Percentiles rank a stretch among this genome's conserved stretches.
phyloP scores from a whole-genome alignment of 1,284 basidiomycete genomes.

The Sanghuangporus sanghuang region DNA sequence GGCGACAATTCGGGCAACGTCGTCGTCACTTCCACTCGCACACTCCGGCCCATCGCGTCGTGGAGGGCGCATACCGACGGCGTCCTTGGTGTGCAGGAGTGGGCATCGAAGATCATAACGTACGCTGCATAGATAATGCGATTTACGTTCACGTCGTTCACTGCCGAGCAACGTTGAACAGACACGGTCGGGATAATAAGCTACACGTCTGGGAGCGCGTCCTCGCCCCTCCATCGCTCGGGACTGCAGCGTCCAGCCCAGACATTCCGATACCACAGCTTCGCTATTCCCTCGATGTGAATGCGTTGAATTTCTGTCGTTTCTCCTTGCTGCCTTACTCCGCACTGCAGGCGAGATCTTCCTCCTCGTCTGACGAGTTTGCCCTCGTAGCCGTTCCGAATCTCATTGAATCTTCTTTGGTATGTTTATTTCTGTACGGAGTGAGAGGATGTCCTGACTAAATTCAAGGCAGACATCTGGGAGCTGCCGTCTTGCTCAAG shows the following conservation, averaged over 20 bases:
- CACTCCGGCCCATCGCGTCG: conserved; percentile 60
- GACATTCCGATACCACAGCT: conserved; percentile 46
- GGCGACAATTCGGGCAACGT: conserved; percentile 74
- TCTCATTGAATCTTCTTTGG: conserved; percentile 79
- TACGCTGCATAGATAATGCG: conserved; percentile 30
- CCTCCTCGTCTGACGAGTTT: conserved; percentile 21
- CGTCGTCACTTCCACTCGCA: conserved; percentile 65
- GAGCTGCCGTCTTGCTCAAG: conserved; percentile 55
- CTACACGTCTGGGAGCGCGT: conserved; percentile 63
- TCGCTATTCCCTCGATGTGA: conserved; percentile 72
- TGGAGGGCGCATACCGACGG: conserved; percentile 80
- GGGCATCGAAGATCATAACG: conserved; percentile 65
- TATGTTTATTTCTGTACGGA: conserved; percentile 30
- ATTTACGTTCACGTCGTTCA: neutral
- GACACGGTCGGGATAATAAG: conserved; percentile 85
- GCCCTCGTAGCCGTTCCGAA: conserved; percentile 79
- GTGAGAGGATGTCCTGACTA: conserved; percentile 4
- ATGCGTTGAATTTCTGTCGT: conserved; percentile 86
- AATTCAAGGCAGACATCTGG: conserved; percentile 73
- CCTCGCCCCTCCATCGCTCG: conserved; percentile 40
- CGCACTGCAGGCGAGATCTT: conserved; percentile 9
- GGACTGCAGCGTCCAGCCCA: conserved; percentile 50
- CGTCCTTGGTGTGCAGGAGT: conserved; percentile 74
- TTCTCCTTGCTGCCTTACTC: conserved; percentile 50
- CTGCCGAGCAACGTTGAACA: conserved; percentile 28